These are phyloP conservation scores for Lodderomyces orthopsilosis DNA, from an alignment of 1,139 yeast species.

Conservation along the genomic window DNA sequence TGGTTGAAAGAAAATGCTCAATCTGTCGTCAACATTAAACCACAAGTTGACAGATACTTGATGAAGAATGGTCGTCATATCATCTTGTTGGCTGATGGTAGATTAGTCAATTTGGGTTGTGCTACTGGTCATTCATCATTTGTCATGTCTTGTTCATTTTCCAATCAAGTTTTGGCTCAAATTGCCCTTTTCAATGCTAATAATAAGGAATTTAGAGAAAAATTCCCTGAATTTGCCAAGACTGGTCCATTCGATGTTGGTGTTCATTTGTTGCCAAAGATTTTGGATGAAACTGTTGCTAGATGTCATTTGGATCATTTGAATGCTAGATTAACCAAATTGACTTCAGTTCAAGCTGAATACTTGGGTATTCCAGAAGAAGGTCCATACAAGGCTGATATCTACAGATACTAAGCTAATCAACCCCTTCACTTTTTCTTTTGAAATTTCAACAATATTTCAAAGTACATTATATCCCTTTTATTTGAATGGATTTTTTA, in stretches of 20 bases:
- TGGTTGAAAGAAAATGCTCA: constrained; percentile 92
- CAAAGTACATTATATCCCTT: neutral
- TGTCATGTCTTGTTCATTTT: constrained; percentile 99
- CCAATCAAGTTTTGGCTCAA: constrained; percentile 99
- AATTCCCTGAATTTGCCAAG: constrained; percentile 88
- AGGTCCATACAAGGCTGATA: constrained; percentile 99
- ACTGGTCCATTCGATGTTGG: constrained; percentile 89
- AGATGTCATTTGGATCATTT: constrained; percentile 95
- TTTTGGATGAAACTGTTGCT: constrained; percentile 98
- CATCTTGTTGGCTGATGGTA: constrained; percentile 98
- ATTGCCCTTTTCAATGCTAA: constrained; percentile 94
- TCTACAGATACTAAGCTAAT: constrained; percentile 83
- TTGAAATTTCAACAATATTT: neutral
- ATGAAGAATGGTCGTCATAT: constrained; percentile 89
- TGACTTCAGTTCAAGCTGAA: constrained; percentile 83
- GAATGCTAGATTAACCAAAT: constrained; percentile 83
- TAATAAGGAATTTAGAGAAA: constrained; percentile 74
- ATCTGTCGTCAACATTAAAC: constrained; percentile 94
- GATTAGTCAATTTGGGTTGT: constrained; percentile 99
- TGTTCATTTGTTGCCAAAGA: constrained; percentile 97
- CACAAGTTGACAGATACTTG: constrained; percentile 98
- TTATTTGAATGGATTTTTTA: neutral
- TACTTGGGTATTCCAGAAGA: constrained; percentile 89
- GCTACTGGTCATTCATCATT: constrained; percentile 99
- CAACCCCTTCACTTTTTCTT: neutral